Evolutionary conservation across 257 asterid genomes (phyloP), one percentile per base, ranked within the genome.

Genomic region (Nicotiana knightiana): DNA sequence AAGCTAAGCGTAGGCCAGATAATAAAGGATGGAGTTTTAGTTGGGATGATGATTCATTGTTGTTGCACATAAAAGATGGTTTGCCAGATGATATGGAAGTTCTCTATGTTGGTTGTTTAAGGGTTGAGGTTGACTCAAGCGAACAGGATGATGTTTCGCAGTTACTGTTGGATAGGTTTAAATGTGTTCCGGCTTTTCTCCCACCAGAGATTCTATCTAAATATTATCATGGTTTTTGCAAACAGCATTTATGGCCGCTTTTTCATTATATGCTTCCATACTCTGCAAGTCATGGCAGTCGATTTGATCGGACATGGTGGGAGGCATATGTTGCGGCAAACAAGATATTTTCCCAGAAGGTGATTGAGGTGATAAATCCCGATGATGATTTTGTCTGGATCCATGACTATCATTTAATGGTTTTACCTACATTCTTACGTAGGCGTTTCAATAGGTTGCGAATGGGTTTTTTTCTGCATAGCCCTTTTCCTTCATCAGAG

Each of bases 131-230:
- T 18, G 91, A 89, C 57, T 54, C 84, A 1, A 87, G 86, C 58
- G 92, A 89, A 79, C 92, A 89, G 81, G 92, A 89, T n/a, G 92
- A 89, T 75, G 91, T 89, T 75, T 82, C 91, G 1, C 92, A 89
- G 83, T 84, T 89, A n/a, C 82, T 89, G 51, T 73, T 89, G 85
- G 92, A 89, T 24, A 84, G 86, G 46, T 87, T 89, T 61, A 89
- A 89, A 83, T 89, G 91, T 64, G 92, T 89, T n/a, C 89, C 92
- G 0, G 90, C 91, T 30, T 89, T 89, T 78, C 86, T 89, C 57
- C 90, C 91, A 62, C 59, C 87, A 3, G 88, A 87, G 32, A 86
- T 89, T 77, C 66, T 89, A 83, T 70, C 87, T 13, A 89, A 87
- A 76, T 89, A 89, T 81, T 89, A 89, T 77, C 89, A 89, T 76